Percentiles rank a stretch among this genome's conserved stretches.
Conservation (phyloP, 2,329 filamentous ascomycete species). For the Myrmaecium sp. region DNA sequence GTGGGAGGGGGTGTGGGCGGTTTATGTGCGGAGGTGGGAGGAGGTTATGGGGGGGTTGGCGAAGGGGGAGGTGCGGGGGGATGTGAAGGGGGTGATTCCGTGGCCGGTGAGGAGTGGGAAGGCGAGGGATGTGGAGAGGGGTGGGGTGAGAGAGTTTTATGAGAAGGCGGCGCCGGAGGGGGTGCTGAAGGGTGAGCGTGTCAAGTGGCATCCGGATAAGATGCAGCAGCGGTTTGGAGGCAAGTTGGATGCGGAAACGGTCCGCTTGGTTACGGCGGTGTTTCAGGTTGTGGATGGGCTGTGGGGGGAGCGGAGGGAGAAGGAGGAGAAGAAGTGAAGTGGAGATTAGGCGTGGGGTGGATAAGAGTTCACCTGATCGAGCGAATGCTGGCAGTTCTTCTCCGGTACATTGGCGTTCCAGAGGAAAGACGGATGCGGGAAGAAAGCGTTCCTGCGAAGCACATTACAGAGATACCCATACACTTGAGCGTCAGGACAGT, state of each 20-base stretch:
- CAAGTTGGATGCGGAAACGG: slow-evolving; percentile 50
- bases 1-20: slow-evolving; percentile 45
- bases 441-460: too few species aligned
- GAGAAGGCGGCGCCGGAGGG: slow-evolving; percentile 31
- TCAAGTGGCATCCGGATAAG: slow-evolving; percentile 96
- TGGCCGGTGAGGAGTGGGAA: slow-evolving; percentile 59
- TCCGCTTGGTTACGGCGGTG: slow-evolving; percentile 70
- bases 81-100: slow-evolving; percentile 27
- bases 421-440: too few species aligned
- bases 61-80: slow-evolving; percentile 12
- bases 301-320: slow-evolving; percentile 46
- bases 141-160: slow-evolving; percentile 54
- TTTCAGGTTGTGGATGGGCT: slow-evolving; percentile 80
- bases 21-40: slow-evolving; percentile 50
- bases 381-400: too few species aligned
- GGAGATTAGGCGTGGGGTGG: too few species aligned
- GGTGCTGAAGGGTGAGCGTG: slow-evolving; percentile 63
- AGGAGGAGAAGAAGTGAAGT: too few species aligned
- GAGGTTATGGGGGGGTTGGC: slow-evolving; percentile 18
- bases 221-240: slow-evolving; percentile 75
- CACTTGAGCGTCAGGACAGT: too few species aligned
- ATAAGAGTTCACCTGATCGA: too few species aligned
- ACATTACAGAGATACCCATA: too few species aligned
- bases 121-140: slow-evolving; percentile 37
- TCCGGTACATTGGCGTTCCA: too few species aligned